Evolutionary conservation across 352 stramenopile genomes (phyloP).

Genomic region (Phytophthora megakarya): DNA sequence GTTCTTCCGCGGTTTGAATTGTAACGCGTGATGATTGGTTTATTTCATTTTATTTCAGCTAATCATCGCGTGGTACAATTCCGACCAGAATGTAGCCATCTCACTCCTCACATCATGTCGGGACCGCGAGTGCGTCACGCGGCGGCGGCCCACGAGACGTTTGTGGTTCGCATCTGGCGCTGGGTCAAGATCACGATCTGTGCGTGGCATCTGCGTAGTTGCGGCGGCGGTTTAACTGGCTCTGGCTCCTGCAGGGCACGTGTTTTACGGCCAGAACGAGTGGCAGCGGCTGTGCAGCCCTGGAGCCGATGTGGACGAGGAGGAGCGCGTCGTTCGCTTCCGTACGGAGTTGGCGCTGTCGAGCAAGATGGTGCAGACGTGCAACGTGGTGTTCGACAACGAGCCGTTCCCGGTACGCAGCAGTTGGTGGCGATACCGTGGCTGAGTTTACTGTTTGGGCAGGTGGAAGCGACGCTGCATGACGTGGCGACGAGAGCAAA

Average conservation of each 20-base stretch:
- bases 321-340: conserved; percentile 71
- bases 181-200: conserved; percentile 71
- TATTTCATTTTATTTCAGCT: too few relatives aligned
- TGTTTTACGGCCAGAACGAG: conserved; percentile 75
- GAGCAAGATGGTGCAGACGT: conserved; percentile 57
- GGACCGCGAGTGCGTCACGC: conserved; percentile 59
- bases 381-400: conserved; percentile 82
- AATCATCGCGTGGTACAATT: too few relatives aligned
- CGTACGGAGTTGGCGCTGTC: conserved; percentile 76
- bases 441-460: not conserved
- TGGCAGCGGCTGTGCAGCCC: conserved; percentile 69
- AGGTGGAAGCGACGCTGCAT: conserved; percentile 64
- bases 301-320: conserved; percentile 51
- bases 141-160: conserved; percentile 56
- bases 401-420: conserved; percentile 68
- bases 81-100: not conserved
- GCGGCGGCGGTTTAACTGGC: conserved; percentile 3
- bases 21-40: not conserved
- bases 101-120: conserved; percentile 15
- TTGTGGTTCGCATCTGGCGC: conserved; percentile 66
- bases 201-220: conserved; percentile 16
- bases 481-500: conserved; percentile 59
- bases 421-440: not conserved
- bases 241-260: conserved; percentile 37
- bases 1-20: conserved; percentile 33